phyloP scores from a whole-genome alignment of 768 basidiomycete species.

The Candolleomyces aberdarensis region DNA sequence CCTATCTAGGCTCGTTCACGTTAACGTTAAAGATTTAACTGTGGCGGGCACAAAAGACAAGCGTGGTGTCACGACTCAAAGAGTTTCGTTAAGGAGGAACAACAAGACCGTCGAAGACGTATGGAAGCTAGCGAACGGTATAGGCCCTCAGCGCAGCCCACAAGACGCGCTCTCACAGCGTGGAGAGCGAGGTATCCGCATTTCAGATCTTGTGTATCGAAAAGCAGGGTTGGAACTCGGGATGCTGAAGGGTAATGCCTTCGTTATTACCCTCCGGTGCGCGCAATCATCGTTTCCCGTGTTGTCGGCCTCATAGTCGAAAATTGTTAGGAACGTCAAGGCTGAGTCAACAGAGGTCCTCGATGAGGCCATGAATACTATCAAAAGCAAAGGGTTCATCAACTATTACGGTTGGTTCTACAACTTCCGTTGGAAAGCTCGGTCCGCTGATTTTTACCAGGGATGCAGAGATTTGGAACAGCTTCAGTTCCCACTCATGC shows the following conservation, averaged over 20 bases:
- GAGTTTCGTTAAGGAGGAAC: conserved; percentile 78
- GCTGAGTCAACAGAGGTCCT: conserved; percentile 70
- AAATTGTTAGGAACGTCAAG: conserved; percentile 69
- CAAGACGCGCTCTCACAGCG: conserved; percentile 63
- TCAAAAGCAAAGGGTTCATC: conserved; percentile 88
- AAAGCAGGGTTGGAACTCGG: conserved; percentile 85
- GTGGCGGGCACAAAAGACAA: conserved; percentile 99
- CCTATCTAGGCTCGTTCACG: conserved; percentile 74
- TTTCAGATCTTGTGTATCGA: conserved; percentile 85
- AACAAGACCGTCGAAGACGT: conserved; percentile 77
- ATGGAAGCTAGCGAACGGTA: conserved; percentile 78
- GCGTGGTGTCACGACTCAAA: conserved; percentile 92
- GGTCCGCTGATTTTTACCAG: conserved; percentile 33
- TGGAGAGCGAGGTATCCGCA: conserved; percentile 86
- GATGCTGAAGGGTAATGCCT: conserved; percentile 95
- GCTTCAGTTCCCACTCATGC: conserved; percentile 94
- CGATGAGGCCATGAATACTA: conserved; percentile 68
- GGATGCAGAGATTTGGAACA: conserved; percentile 99
- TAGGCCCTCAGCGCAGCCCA: conserved; percentile 51
- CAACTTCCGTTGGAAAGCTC: not conserved
- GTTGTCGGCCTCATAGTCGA: not conserved
- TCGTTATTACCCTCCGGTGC: conserved; percentile 90
- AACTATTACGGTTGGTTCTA: conserved; percentile 84
- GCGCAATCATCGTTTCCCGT: conserved; percentile 13
- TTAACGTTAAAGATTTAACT: conserved; percentile 74